These are phyloP conservation scores for Trypanosoma grayi DNA, from an alignment of 208 protist species.

Conservation along the genomic window DNA sequence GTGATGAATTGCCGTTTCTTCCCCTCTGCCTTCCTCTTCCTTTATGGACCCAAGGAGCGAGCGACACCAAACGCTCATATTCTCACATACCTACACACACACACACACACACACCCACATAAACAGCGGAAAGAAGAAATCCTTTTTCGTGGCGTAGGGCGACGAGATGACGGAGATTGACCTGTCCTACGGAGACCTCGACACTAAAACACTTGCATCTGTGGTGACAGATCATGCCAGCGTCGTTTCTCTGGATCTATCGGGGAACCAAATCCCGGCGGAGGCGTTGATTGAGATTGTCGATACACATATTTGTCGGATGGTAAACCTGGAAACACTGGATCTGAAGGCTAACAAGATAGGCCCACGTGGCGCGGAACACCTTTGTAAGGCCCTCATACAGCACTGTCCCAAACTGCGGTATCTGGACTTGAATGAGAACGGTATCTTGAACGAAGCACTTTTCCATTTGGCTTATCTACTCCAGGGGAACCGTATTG, in stretches of 20 bases:
- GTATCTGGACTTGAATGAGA: conserved; percentile 85
- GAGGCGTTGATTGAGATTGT: conserved; percentile 49
- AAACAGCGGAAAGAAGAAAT: not conserved
- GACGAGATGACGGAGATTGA: conserved; percentile 30
- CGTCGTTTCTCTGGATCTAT: conserved; percentile 66
- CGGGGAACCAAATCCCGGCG: conserved; percentile 68
- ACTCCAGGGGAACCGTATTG: conserved; percentile 43
- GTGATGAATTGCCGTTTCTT: too few species aligned
- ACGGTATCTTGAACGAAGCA: conserved; percentile 74
- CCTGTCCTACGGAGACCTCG: conserved; percentile 71
- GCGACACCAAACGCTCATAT: too few species aligned
- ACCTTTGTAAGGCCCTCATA: conserved; percentile 64
- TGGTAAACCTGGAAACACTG: conserved; percentile 58
- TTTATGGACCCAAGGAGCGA: not conserved
- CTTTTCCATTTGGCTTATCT: conserved; percentile 57
- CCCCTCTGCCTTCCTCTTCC: not conserved
- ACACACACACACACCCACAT: not conserved
- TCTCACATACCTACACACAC: not conserved
- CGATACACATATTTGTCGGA: conserved; percentile 49
- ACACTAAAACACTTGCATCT: conserved; percentile 38
- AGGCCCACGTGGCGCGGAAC: conserved; percentile 49
- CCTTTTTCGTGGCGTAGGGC: not conserved
- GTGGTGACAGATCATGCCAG: conserved; percentile 34
- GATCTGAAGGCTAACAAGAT: conserved; percentile 87
- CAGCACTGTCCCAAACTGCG: conserved; percentile 50